Base-by-base conservation (phyloP, 2,329 filamentous ascomycete genomes). In the Cladosporium sphaerospermum region DNA sequence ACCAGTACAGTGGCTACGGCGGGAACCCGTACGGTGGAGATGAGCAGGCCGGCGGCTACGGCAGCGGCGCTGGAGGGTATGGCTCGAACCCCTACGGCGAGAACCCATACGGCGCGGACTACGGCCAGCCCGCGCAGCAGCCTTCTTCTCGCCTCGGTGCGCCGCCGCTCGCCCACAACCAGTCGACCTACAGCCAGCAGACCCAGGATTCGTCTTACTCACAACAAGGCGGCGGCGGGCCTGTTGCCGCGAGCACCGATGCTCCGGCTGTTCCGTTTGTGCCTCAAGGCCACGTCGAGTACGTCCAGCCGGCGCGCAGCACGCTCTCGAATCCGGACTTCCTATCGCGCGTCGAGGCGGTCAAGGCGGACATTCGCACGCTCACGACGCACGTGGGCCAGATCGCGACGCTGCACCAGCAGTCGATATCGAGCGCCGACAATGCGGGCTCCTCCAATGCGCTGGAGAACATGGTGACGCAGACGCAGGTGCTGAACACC, bases 401-500 rank as follows among this genome's bases (percentile, higher is more conserved):
- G 62, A 87, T 91, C 60, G 80, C 79, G 42, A 78, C 78, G 53
- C 75, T 88, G 52, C 86, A 91, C 71, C 84, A 89, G 74, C 84
- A 84, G 65, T 78, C 84, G 19, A 78, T 91, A 28, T 78, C 80
- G 59, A 84, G 83, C 56, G 78, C 83, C 54, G 85, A 89, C 67
- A 69, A 66, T 59, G 54, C 55, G 32, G 56, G 62, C 57, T 66
- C 73, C 9, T 76, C 76, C 1, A 66, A 68, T 45, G 79, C 83
- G 69, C 77, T 89, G 19, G 84, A 91, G 69, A 75, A 79, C 62
- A 76, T 86, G 50, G 80, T 89, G 53, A 75, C 83, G 43, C 77
- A 88, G 61, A 89, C 86, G 4, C 84, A 88, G 68, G 73, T 83
- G 59, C 79, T 84, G 64, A 89, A 88, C 72, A 83, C 80, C n/a